Evolutionary conservation across 805 yeast genomes (phyloP).

Genomic region (Hanseniaspora meyeri): DNA sequence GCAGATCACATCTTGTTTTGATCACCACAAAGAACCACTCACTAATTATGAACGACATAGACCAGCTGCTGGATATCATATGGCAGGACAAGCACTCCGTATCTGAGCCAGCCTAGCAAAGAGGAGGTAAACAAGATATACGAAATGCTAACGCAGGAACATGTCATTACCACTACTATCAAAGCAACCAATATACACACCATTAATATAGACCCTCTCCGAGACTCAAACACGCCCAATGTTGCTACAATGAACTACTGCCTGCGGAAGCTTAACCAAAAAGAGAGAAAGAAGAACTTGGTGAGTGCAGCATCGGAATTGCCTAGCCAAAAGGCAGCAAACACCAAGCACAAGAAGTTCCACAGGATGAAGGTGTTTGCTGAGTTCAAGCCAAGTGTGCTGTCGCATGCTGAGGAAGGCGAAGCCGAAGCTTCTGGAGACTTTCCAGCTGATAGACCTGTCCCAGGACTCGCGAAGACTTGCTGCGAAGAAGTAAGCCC

Average conservation of each 20-base stretch:
- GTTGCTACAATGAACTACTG: background rate
- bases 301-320: background rate
- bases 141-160: background rate
- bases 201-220: background rate
- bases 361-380: constrained; percentile 6
- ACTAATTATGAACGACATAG: background rate
- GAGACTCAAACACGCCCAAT: background rate
- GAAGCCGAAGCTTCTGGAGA: background rate
- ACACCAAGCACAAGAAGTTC: background rate
- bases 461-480: constrained; percentile 3
- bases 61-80: background rate
- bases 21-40: too few species aligned
- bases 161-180: background rate
- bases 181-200: background rate
- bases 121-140: background rate
- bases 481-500: background rate
- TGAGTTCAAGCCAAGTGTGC: constrained; percentile 1
- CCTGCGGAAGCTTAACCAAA: background rate
- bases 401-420: background rate
- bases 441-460: constrained; percentile 8
- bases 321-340: background rate
- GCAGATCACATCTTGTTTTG: too few species aligned
- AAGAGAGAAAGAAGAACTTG: background rate
- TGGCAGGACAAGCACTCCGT: background rate
- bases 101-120: background rate